phyloP scores from a whole-genome alignment of 2,329 filamentous ascomycete genomes.

The Fusarium penzigii region DNA sequence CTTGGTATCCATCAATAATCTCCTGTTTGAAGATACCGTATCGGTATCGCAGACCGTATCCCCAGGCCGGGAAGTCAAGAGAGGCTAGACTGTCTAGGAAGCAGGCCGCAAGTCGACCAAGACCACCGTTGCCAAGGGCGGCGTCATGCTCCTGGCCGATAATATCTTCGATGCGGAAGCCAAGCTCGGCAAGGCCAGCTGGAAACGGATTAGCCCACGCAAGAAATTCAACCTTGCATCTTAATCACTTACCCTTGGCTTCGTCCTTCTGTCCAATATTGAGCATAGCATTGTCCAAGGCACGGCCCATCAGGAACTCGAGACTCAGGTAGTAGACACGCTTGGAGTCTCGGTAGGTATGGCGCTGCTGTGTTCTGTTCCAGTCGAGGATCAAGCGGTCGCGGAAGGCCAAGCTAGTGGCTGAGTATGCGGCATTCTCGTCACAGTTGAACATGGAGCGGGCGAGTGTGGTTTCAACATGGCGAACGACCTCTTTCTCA shows the following conservation, averaged over 20 bases:
- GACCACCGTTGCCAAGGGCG: conserved; percentile 91
- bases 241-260: conserved; percentile 65
- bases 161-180: conserved; percentile 95
- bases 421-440: conserved; percentile 88
- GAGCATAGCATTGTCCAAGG: conserved; percentile 97
- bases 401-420: conserved; percentile 87
- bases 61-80: conserved; percentile 95
- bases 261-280: conserved; percentile 87
- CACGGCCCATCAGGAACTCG: conserved; percentile 96
- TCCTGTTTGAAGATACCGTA: conserved; percentile 99
- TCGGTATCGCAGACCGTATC: conserved; percentile 91
- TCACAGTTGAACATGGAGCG: conserved; percentile 98
- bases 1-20: conserved; percentile 96
- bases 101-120: conserved; percentile 92
- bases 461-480: conserved; percentile 95
- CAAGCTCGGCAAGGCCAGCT: conserved; percentile 86
- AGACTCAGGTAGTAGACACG: conserved; percentile 96
- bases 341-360: conserved; percentile 89
- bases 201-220: conserved; percentile 5
- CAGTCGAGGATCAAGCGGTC: conserved; percentile 92
- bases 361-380: conserved; percentile 97
- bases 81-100: conserved; percentile 96
- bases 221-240: not conserved
- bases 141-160: conserved; percentile 95
- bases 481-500: conserved; percentile 81